A percentile compares a stretch with the other conserved stretches of the same genome.
These are phyloP conservation scores for Jimgerdemannia lactiflua DNA, from an alignment of 192 early-diverging fungal genomes.

Conservation along the genomic window DNA sequence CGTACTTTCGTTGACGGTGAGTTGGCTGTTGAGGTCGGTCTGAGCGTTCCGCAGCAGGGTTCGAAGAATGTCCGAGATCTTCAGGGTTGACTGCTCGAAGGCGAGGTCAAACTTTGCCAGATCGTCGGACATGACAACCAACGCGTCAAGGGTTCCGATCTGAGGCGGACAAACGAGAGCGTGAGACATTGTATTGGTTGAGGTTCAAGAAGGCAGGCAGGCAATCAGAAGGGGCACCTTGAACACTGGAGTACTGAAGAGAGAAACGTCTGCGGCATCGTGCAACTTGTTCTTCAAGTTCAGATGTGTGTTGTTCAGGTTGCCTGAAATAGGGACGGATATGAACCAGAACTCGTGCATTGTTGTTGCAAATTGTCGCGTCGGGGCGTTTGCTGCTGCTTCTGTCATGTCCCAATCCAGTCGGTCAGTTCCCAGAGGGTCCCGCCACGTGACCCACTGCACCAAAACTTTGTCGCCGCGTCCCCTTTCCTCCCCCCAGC, in stretches of 20 bases:
- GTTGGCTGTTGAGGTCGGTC: constrained; percentile 53
- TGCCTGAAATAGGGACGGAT: constrained; percentile 87
- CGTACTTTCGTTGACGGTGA: constrained; percentile 83
- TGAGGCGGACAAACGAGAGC: constrained; percentile 21
- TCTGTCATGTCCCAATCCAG: no score
- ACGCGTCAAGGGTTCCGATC: constrained; percentile 94
- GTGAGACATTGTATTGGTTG: constrained; percentile 4
- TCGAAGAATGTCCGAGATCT: constrained; percentile 84
- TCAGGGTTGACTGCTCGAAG: constrained; percentile 71
- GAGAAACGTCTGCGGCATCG: constrained; percentile 80
- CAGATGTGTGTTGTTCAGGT: constrained; percentile 55
- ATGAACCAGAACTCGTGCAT: constrained; percentile 67
- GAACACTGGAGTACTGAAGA: constrained; percentile 87
- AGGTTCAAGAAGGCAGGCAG: neutral
- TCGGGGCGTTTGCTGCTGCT: neutral
- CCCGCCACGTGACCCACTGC: neutral
- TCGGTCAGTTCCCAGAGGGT: no score
- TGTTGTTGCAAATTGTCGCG: neutral
- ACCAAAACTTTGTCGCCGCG: neutral
- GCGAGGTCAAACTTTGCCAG: constrained; percentile 80
- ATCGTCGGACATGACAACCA: constrained; percentile 95
- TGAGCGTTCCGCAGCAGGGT: constrained; percentile 56
- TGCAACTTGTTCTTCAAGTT: constrained; percentile 76
- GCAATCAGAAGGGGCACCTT: constrained; percentile 54
- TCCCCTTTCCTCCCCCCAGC: neutral